phyloP scores from a whole-genome alignment of 2,329 filamentous ascomycete genomes.

The Neonectria coccinea region DNA sequence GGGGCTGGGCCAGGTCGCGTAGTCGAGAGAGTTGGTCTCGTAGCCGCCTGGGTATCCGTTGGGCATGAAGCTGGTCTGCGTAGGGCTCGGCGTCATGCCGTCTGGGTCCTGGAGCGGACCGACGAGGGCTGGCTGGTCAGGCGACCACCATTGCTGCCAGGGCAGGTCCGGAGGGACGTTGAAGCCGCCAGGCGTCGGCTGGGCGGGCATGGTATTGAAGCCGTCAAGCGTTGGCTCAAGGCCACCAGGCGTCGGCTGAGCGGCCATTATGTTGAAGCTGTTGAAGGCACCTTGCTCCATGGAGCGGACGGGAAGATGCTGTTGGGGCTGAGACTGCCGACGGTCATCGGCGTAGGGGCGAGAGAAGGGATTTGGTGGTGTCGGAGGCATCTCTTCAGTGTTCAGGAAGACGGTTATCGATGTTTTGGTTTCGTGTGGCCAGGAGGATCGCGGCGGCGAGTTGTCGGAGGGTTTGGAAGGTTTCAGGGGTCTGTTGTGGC shows the following conservation, averaged over 20 bases:
- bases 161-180: neutral
- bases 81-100: neutral
- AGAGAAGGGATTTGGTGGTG: neutral
- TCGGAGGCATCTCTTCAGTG: neutral
- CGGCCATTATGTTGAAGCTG: neutral
- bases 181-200: too few species aligned
- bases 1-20: slow-evolving; percentile 1
- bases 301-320: neutral
- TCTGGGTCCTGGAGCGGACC: neutral
- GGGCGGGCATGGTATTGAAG: neutral
- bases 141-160: neutral
- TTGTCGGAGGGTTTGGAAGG: neutral
- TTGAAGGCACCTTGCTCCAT: neutral
- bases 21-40: neutral
- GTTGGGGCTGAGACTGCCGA: too few species aligned
- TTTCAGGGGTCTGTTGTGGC: neutral
- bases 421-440: neutral
- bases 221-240: neutral
- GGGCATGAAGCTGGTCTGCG: neutral
- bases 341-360: neutral
- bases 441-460: neutral
- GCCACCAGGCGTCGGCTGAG: too few species aligned
- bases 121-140: neutral
- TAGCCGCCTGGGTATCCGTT: neutral
- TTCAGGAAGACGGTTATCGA: neutral